A percentile compares a stretch with the other conserved stretches of the same genome.
Evolutionary conservation across 2,329 filamentous ascomycete species (phyloP).

Genomic region (Stagonosporopsis cucurbitacearum): DNA sequence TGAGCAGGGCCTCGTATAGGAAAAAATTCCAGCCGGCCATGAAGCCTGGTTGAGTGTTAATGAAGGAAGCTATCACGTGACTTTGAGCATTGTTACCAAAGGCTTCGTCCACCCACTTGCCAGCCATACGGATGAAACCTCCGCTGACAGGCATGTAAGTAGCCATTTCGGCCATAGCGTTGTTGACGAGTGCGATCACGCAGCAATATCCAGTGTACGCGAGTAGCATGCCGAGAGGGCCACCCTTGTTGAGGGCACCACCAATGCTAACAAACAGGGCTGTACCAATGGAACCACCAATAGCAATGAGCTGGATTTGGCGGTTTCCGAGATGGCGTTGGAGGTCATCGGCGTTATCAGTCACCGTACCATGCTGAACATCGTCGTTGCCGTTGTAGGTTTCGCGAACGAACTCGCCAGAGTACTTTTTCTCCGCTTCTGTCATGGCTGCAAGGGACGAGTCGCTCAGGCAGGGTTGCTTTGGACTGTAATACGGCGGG

Average conservation of each 20-base stretch:
- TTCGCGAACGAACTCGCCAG: slow-evolving; percentile 39
- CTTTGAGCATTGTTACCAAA: neutral
- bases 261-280: slow-evolving; percentile 69
- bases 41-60: slow-evolving; percentile 52
- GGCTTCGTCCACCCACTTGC: slow-evolving; percentile 11
- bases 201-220: slow-evolving; percentile 64
- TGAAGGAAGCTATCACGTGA: neutral
- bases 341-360: slow-evolving; percentile 47
- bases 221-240: slow-evolving; percentile 62
- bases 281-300: slow-evolving; percentile 51
- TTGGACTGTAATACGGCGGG: neutral
- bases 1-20: slow-evolving; percentile 59
- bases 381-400: slow-evolving; percentile 28
- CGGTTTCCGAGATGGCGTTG: slow-evolving; percentile 50
- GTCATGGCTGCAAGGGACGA: slow-evolving; percentile 38
- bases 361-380: slow-evolving; percentile 37
- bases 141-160: slow-evolving; percentile 68
- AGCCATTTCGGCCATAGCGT: slow-evolving; percentile 70
- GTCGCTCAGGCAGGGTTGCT: slow-evolving; percentile 28
- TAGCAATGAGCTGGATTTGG: slow-evolving; percentile 51
- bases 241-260: slow-evolving; percentile 58
- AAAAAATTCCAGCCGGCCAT: slow-evolving; percentile 61
- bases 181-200: slow-evolving; percentile 68
- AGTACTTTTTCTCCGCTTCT: slow-evolving; percentile 41
- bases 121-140: slow-evolving; percentile 65